Evolutionary conservation across 2,329 filamentous ascomycete genomes (phyloP), one percentile per base, ranked within the genome.

Genomic region (Colletotrichum aenigma): DNA sequence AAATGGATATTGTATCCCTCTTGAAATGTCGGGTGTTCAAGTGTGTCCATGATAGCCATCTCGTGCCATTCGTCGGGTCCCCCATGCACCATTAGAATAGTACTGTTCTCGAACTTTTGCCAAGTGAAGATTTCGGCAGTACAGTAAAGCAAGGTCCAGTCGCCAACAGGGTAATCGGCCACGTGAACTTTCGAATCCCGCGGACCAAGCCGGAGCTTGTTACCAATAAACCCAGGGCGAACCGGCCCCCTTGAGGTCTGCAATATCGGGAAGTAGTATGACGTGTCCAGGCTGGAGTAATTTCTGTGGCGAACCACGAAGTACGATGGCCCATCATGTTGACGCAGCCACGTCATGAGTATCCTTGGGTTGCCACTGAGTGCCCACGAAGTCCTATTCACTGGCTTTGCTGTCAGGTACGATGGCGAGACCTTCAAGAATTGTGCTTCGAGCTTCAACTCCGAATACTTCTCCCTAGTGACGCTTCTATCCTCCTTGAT

Each of bases 361-460:
- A 94, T 85, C 58, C 88, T 86, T 1, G 82, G 77, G 36, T 88
- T 90, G 6, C 87, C 81, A 30, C 88, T 92, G 80, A 90, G 91
- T 3, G 89, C 85, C 28, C 89, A 89, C 8, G 85, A 84, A 12
- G 87, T 87, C 43, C 86, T 81, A 78, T 87, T 85, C 13, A 89
- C 88, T 2, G 92, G 89, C 0, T 85, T 87, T 1, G 92, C 90
- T 4, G 90, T 89, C 21, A 95, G 84, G 79, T 95, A 96, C 0
- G 90, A 91, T 0, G 94, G 93, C 0, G 93, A 94, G 0, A 92
- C 93, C 78, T 93, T 93, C 68, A 95, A 83, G 83, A 96, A 96
- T 78, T 95, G 94, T 30, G 91, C 94, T 77, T 95, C 86, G 1
- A 96, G 89, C 80, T 96, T 97, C 30, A 94, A 87, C 82, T 97